Evolutionary conservation across 2,329 filamentous ascomycete species (phyloP), one percentile per base, ranked within the genome.

Genomic region (Penicillium sp.): DNA sequence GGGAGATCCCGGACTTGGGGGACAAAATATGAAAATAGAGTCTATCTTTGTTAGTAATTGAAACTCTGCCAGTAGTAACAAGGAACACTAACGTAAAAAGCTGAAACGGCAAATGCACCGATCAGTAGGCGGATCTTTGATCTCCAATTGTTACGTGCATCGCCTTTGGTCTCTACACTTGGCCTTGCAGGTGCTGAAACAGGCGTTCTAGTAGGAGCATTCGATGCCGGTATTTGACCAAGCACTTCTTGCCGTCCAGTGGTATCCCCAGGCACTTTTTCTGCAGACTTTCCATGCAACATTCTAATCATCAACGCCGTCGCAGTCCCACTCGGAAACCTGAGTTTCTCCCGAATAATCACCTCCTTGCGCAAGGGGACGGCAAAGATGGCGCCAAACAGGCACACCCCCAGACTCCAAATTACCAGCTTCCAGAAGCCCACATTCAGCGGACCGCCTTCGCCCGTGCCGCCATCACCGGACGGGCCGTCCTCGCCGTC

Each of bases 311-410:
- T 87, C 20, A 97, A 82, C 0, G 94, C 94, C 1, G 94, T 97
- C 49, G 94, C 95, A 55, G 95, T 97, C 1, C 94, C 94, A 65
- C 90, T 96, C 0, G 94, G 94, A 64, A 99, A 99, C 68, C 90
- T 94, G 57, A 99, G 75, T 69, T 92, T 89, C 75, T 99, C 94
- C 57, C 89, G 79, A 55, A 99, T 90, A 59, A 99, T 95, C 55
- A 97, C 92, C 74, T 99, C 91, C 56, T 86, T 88, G 47, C 94
- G 83, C 55, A 97, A 69, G 0, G 94, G 94, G 14, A 99, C 93
- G 0, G 92, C 94, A 76, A 99, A 97, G 1, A 97, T 87, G 1
- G 97, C 94, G 0, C 94, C 94, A 69, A 99, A 99, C 67, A 97
- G 93, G 69, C 92, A 97, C 16, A 99, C 83, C 0, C 94, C 94